Conservation (phyloP, 768 basidiomycete genomes). For the Tylopilus rubrobrunneus region DNA sequence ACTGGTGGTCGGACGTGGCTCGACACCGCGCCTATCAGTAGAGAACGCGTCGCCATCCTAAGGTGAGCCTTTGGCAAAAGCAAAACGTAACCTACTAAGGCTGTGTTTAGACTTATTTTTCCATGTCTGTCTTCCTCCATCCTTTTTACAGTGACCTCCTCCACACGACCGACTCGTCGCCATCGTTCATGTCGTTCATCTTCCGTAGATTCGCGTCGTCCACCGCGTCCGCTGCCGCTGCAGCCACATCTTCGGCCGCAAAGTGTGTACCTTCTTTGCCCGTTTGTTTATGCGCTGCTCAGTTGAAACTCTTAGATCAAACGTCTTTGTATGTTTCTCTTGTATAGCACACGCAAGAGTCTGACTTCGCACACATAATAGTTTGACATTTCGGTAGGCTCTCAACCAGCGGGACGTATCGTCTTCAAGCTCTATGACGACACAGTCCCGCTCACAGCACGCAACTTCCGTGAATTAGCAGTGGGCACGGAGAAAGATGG, state of each 20-base stretch:
- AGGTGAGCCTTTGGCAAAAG: too few relatives aligned
- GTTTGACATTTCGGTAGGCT: constrained; percentile 66
- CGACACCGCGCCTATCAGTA: constrained; percentile 4
- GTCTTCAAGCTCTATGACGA: constrained; percentile 83
- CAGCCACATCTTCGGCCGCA: constrained; percentile 11
- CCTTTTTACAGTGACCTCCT: constrained; percentile 22
- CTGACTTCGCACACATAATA: constrained; percentile 20
- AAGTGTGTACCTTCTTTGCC: constrained; percentile 10
- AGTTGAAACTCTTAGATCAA: constrained; percentile 9
- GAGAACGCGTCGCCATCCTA: constrained; percentile 14
- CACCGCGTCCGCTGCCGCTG: constrained; percentile 34
- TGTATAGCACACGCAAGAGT: neutral
- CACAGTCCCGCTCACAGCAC: constrained; percentile 74
- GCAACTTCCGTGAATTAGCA: constrained; percentile 79
- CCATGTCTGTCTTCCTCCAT: constrained; percentile 23
- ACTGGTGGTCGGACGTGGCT: constrained; percentile 6
- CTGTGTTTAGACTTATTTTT: neutral
- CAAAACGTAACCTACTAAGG: too few relatives aligned
- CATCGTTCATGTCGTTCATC: constrained; percentile 43
- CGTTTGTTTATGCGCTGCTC: neutral
- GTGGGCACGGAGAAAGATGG: constrained; percentile 40
- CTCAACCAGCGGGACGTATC: constrained; percentile 61
- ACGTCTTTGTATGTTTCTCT: constrained; percentile 31
- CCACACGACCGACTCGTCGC: constrained; percentile 15
- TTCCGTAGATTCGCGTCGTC: constrained; percentile 50